Percentiles rank a stretch among this genome's conserved stretches.
Conservation (phyloP, 768 basidiomycete species). For the Lactarius evosmus region DNA sequence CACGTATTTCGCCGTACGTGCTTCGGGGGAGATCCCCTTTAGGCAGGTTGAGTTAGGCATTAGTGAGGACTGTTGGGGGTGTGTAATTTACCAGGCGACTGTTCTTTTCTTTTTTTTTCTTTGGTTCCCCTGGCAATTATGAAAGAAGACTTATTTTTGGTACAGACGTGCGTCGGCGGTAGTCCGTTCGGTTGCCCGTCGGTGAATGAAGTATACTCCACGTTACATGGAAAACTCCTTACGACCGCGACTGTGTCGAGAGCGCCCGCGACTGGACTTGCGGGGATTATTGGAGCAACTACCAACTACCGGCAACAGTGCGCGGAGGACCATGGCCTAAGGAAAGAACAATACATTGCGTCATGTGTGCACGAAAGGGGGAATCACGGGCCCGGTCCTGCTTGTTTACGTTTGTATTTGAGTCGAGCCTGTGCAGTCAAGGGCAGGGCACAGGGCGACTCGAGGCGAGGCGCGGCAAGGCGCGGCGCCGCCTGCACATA, state of each 20-base stretch:
- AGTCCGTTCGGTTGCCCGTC: neutral
- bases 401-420: slow-evolving; percentile 4
- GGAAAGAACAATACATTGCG: neutral
- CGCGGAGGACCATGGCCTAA: no score
- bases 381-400: neutral
- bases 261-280: neutral
- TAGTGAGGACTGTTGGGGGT: neutral
- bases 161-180: neutral
- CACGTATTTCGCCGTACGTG: neutral
- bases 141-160: neutral
- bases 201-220: neutral
- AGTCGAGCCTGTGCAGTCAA: neutral
- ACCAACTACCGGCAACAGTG: neutral
- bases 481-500: slow-evolving; percentile 6
- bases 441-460: slow-evolving; percentile 16
- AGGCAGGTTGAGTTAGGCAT: neutral
- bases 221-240: no score
- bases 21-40: neutral
- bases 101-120: neutral
- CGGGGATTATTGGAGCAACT: neutral
- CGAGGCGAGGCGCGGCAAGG: slow-evolving; percentile 13
- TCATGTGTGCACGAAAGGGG: neutral
- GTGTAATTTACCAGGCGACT: neutral
- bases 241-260: no score
- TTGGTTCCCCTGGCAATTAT: neutral